Percentiles rank a stretch among this genome's conserved stretches.
Evolutionary conservation across 2,329 filamentous ascomycete genomes (phyloP).

Genomic region (Phyllosticta ampelicida): DNA sequence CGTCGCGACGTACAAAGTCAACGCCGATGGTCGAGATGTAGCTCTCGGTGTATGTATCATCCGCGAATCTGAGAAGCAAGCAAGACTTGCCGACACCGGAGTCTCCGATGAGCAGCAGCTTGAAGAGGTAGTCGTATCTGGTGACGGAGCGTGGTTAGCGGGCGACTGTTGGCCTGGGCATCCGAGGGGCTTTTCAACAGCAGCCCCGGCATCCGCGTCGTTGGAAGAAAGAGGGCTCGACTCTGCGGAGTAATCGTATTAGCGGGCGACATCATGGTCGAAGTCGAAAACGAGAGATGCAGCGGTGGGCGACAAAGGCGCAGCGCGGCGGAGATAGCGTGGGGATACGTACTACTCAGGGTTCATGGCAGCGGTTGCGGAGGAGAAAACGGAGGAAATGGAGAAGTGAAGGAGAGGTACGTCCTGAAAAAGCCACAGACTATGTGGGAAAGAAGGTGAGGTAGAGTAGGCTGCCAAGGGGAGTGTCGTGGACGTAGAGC

Average conservation of each 20-base stretch:
- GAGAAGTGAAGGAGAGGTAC: neutral
- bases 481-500: slow-evolving; percentile 9
- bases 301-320: slow-evolving; percentile 8
- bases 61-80: slow-evolving; percentile 91
- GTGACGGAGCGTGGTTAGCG: slow-evolving; percentile 7
- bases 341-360: slow-evolving; percentile 69
- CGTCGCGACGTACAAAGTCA: slow-evolving; percentile 67
- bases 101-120: slow-evolving; percentile 99
- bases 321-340: slow-evolving; percentile 11
- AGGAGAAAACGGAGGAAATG: neutral
- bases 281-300: neutral
- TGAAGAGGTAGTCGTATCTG: slow-evolving; percentile 99
- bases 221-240: neutral
- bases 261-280: neutral
- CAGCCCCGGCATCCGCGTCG: slow-evolving; percentile 2
- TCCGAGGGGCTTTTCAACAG: neutral
- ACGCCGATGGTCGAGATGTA: slow-evolving; percentile 99
- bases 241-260: slow-evolving; percentile 4
- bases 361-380: slow-evolving; percentile 57
- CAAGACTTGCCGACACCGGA: slow-evolving; percentile 99
- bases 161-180: neutral
- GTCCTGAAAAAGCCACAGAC: slow-evolving; percentile 6
- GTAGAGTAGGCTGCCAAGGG: slow-evolving; percentile 9
- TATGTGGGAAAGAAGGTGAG: slow-evolving; percentile 10
- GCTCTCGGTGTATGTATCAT: slow-evolving; percentile 98